Conservation (phyloP, 2,329 filamentous ascomycete species). For the Claviceps cyperi region DNA sequence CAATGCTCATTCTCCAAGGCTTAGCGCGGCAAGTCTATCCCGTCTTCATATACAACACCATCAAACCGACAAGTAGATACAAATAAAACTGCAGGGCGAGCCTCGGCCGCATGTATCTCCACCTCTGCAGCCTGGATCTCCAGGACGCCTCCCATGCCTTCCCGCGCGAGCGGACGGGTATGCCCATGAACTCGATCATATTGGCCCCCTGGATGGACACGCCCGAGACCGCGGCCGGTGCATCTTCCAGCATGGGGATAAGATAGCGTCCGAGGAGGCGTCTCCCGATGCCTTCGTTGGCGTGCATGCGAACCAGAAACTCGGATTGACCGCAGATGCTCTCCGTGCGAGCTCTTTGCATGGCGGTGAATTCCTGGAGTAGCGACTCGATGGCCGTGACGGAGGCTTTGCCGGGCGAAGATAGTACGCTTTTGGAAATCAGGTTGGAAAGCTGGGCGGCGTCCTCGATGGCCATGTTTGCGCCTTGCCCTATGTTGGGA, state of each 20-base stretch:
- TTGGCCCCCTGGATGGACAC: constrained; percentile 1
- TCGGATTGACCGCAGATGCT: constrained; percentile 6
- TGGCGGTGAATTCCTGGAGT: not conserved
- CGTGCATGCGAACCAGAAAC: constrained; percentile 8
- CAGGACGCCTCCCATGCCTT: constrained; percentile 3
- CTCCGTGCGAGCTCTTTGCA: constrained; percentile 1
- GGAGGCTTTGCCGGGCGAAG: not conserved
- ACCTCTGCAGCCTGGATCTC: not conserved
- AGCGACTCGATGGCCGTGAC: not conserved
- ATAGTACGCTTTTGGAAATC: not conserved
- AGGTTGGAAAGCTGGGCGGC: constrained; percentile 8
- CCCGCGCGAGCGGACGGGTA: not conserved
- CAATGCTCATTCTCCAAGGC: too few relatives aligned
- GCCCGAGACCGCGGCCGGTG: constrained; percentile 6
- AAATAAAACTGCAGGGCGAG: not conserved
- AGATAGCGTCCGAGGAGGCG: constrained; percentile 5
- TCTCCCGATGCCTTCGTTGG: constrained; percentile 4
- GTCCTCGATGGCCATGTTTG: constrained; percentile 11
- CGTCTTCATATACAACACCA: not conserved
- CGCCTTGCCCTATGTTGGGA: constrained; percentile 10
- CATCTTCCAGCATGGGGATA: constrained; percentile 6
- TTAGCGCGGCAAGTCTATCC: not conserved
- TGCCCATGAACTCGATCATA: not conserved
- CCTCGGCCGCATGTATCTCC: not conserved
- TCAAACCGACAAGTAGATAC: not conserved